These are phyloP conservation scores for Clarireedia sp. DNA, from an alignment of 2,329 filamentous ascomycete species.

Conservation along the genomic window DNA sequence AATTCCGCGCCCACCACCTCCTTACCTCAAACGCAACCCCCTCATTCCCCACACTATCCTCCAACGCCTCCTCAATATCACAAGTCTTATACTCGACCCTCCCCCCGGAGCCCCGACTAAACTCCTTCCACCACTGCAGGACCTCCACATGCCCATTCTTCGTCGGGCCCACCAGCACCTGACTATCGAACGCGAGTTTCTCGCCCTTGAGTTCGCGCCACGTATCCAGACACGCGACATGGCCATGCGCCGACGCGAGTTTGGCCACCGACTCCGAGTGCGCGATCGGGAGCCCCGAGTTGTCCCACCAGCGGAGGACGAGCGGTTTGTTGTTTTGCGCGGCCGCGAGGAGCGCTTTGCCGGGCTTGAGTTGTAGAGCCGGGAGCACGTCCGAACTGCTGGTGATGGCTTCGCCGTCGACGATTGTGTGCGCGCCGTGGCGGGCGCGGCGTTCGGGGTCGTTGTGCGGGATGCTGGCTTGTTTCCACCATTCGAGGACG, in stretches of 20 bases:
- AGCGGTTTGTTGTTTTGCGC: slow-evolving; percentile 73
- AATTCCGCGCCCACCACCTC: slow-evolving; percentile 78
- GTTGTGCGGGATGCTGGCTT: slow-evolving; percentile 49
- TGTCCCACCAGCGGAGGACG: slow-evolving; percentile 82
- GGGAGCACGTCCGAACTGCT: slow-evolving; percentile 23
- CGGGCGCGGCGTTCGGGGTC: slow-evolving; percentile 27
- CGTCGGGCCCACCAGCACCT: slow-evolving; percentile 79
- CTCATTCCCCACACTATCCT: slow-evolving; percentile 62
- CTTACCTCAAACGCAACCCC: slow-evolving; percentile 63
- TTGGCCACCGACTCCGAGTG: slow-evolving; percentile 78
- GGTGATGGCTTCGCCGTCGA: slow-evolving; percentile 12
- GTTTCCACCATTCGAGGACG: slow-evolving; percentile 90
- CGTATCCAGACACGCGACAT: slow-evolving; percentile 73
- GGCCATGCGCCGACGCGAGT: slow-evolving; percentile 76
- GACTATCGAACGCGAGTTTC: slow-evolving; percentile 71
- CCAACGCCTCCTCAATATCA: slow-evolving; percentile 89
- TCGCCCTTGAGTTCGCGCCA: slow-evolving; percentile 72
- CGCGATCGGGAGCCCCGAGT: slow-evolving; percentile 68
- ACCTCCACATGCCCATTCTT: slow-evolving; percentile 79
- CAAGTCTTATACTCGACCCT: slow-evolving; percentile 89
- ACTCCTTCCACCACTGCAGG: slow-evolving; percentile 83
- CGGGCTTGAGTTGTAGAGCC: slow-evolving; percentile 60
- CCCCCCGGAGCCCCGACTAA: slow-evolving; percentile 51
- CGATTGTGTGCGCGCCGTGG: slow-evolving; percentile 19
- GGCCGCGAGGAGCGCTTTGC: slow-evolving; percentile 75